Percentiles rank a stretch among this genome's conserved stretches.
phyloP scores from a whole-genome alignment of 2,329 filamentous ascomycete genomes.

The Xylaria sp. region DNA sequence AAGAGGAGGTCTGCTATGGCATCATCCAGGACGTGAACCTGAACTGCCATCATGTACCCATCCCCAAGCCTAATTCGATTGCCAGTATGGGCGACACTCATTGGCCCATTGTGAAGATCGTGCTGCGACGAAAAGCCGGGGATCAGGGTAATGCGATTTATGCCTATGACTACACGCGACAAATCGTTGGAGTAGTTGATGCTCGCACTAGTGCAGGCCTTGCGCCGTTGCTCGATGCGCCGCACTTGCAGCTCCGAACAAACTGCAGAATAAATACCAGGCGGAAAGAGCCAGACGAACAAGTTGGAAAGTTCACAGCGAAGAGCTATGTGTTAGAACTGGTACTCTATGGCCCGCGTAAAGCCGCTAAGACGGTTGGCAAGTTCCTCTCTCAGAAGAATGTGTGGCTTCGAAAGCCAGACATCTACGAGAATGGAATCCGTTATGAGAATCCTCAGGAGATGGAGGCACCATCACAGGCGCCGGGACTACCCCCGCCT shows the following conservation, averaged over 20 bases:
- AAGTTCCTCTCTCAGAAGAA: conserved; percentile 59
- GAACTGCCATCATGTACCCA: conserved; percentile 63
- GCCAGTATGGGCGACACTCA: conserved; percentile 52
- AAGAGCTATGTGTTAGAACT: conserved; percentile 60
- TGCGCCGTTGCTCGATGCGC: conserved; percentile 65
- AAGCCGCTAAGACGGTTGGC: conserved; percentile 60
- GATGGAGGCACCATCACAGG: conserved; percentile 43
- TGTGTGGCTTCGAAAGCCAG: conserved; percentile 61
- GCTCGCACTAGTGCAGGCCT: conserved; percentile 60
- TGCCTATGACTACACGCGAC: conserved; percentile 65
- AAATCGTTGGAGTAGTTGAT: conserved; percentile 73
- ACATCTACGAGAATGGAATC: conserved; percentile 51
- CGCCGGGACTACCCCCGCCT: conserved; percentile 35
- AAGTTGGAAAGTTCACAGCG: conserved; percentile 57
- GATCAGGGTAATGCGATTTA: conserved; percentile 58
- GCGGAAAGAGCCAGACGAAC: conserved; percentile 57
- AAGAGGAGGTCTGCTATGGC: conserved; percentile 75
- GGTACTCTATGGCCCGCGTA: conserved; percentile 73
- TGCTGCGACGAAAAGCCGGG: conserved; percentile 55
- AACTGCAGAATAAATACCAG: conserved; percentile 66
- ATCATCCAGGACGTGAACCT: conserved; percentile 64
- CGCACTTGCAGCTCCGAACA: conserved; percentile 59
- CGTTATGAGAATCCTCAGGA: conserved; percentile 73
- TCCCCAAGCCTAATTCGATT: conserved; percentile 58
- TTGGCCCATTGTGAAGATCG: conserved; percentile 71